A percentile compares a stretch with the other conserved stretches of the same genome.
Conservation (phyloP, 345 rosid genomes). For the Toxicodendron radicans region DNA sequence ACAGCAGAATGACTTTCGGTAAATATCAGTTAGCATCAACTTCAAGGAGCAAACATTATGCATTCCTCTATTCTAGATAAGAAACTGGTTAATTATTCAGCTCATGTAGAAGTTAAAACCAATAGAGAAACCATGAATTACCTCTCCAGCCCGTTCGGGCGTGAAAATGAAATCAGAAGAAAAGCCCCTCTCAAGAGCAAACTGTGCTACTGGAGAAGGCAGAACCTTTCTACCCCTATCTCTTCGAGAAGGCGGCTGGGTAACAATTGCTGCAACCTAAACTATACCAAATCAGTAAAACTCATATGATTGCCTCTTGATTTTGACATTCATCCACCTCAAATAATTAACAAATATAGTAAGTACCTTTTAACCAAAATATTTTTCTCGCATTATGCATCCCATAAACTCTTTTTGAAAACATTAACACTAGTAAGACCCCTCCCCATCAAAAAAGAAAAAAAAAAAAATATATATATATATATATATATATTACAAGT, state of each 20-base stretch:
- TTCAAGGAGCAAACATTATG: background rate
- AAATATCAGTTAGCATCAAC: background rate
- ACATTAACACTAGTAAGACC: background rate
- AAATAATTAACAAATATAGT: background rate
- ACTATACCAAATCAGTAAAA: slow-evolving; percentile 11
- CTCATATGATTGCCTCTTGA: background rate
- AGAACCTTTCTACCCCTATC: slow-evolving; percentile 74
- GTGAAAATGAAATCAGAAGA: slow-evolving; percentile 75
- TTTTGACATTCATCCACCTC: background rate
- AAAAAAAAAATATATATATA: too few relatives aligned
- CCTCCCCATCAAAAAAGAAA: background rate
- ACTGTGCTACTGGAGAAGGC: slow-evolving; percentile 84
- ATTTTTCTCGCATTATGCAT: background rate
- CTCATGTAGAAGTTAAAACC: slow-evolving; percentile 11
- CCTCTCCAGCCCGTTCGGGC: slow-evolving; percentile 91
- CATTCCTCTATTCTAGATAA: background rate
- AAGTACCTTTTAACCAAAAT: background rate
- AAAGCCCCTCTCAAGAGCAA: slow-evolving; percentile 81
- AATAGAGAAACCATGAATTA: slow-evolving; percentile 23
- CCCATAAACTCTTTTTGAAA: background rate
- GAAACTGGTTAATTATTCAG: background rate
- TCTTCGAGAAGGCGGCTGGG: slow-evolving; percentile 84
- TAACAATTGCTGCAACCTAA: slow-evolving; percentile 91
- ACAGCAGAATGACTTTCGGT: too few relatives aligned
- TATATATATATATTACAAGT: background rate